phyloP scores from a whole-genome alignment of 2,329 filamentous ascomycete species.

The Bipolaris bicolor region DNA sequence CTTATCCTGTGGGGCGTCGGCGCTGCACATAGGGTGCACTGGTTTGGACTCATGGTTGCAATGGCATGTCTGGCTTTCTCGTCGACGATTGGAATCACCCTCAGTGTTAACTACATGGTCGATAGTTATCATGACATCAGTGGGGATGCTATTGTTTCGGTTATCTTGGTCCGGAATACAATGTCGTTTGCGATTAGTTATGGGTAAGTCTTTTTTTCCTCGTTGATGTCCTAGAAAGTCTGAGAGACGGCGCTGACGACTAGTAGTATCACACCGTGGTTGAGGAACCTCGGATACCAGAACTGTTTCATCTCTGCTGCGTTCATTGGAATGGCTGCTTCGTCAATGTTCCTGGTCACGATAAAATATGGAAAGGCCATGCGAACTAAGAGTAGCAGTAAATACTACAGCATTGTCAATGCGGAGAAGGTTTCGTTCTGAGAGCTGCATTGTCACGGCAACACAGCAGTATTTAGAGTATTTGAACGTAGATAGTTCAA shows the following conservation, averaged over 20 bases:
- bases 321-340: constrained; percentile 52
- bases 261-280: constrained; percentile 51
- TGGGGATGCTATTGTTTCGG: constrained; percentile 58
- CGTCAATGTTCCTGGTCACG: constrained; percentile 51
- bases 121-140: constrained; percentile 57
- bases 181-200: constrained; percentile 60
- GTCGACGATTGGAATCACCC: constrained; percentile 48
- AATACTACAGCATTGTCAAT: constrained; percentile 44
- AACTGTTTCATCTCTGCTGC: constrained; percentile 54
- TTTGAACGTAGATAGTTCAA: too few relatives aligned
- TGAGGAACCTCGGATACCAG: constrained; percentile 51
- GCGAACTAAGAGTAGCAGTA: constrained; percentile 31
- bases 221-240: too few relatives aligned
- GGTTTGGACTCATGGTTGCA: constrained; percentile 57
- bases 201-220: constrained; percentile 36
- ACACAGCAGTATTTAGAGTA: too few relatives aligned
- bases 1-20: constrained; percentile 61
- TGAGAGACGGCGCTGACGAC: not conserved
- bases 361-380: constrained; percentile 58
- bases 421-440: constrained; percentile 9
- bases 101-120: constrained; percentile 56
- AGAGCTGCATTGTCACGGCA: not conserved
- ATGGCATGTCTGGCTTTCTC: constrained; percentile 48
- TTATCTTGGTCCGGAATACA: constrained; percentile 58
- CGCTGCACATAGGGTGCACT: constrained; percentile 56